Base-by-base conservation (phyloP, 1,284 basidiomycete species). In the Irpex sp. region DNA sequence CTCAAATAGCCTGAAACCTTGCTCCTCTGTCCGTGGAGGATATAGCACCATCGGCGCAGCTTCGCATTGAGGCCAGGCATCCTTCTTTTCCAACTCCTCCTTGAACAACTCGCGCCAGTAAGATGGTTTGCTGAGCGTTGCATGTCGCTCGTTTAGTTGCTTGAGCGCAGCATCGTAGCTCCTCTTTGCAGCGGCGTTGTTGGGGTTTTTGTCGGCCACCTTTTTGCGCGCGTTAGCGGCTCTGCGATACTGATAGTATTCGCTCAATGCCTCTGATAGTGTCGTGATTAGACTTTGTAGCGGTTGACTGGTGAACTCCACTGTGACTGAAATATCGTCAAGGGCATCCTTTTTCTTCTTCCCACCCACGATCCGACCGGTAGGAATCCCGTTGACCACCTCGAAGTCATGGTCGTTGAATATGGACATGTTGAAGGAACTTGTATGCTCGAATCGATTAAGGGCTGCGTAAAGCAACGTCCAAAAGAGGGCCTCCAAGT, bases 401-500 rank as follows among this genome's bases (percentile, higher is more conserved):
- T 52, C 49, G 9, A 17, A 8, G 15, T 51, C n/a, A 8, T 17
- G 17, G 15, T 9, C 3, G 9, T 9, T 52, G 21, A 52, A 52
- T 9, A 21, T 21, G n/a, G 13, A 9, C 17, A 52, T 52, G 21
- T 21, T 26, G 49, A 52, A 52, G 49, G 49, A 3, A 52, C 49
- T 11, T 13, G 21, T 26, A 38, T 57, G 47, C 19, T 34, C 11
- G 17, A 60, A 60, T 11, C 49, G 48, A 11, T 60, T 31, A 5
- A 61, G 34, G 6, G 58, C 19, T 4, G 49, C 48, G 48, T 65
- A 69, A 1, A 74, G 54, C 7, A 74, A 60, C n/a, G 77, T 61
- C 51, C 70, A 71, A 40, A 77, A 66, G 61, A 77, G 71, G 0
- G 76, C 77, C 62, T 77, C 76, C 6, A 78, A 61, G 57, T 78